Conservation (phyloP, 768 basidiomycete genomes). For the Suillus discolor region DNA sequence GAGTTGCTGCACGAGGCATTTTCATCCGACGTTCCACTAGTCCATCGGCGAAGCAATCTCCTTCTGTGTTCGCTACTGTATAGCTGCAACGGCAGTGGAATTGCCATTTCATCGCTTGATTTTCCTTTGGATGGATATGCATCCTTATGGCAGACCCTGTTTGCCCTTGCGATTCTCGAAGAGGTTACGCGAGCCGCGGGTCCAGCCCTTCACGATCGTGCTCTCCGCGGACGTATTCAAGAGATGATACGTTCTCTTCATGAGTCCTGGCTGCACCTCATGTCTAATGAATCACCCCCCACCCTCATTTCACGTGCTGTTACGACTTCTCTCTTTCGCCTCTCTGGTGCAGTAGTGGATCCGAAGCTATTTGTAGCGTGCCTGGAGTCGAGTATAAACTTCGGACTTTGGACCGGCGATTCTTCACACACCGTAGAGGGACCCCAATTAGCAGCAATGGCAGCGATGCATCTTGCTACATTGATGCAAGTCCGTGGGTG, state of each 20-base stretch:
- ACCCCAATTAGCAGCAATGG: conserved; percentile 17
- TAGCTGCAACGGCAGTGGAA: not conserved
- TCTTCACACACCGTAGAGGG: conserved; percentile 12
- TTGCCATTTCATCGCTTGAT: conserved; percentile 1
- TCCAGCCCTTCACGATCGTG: conserved; percentile 22
- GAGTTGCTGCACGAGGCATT: conserved; percentile 21
- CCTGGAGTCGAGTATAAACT: conserved; percentile 16
- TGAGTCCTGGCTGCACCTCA: conserved; percentile 39
- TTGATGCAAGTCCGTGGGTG: conserved; percentile 30
- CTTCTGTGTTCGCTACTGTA: conserved; percentile 4
- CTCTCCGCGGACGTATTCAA: conserved; percentile 12
- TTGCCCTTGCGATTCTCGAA: conserved; percentile 43
- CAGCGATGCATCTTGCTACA: conserved; percentile 27
- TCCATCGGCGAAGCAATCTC: conserved; percentile 42
- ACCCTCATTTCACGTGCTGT: conserved; percentile 40
- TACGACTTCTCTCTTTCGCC: conserved; percentile 45
- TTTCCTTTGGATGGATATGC: conserved; percentile 1
- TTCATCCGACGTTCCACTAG: conserved; percentile 24
- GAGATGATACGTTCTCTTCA: conserved; percentile 36
- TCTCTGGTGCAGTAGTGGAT: conserved; percentile 44
- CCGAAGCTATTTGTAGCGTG: conserved; percentile 39
- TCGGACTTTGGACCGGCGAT: not conserved
- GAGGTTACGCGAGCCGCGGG: conserved; percentile 21
- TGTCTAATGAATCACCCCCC: conserved; percentile 7
- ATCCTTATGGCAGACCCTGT: conserved; percentile 43